A percentile compares a stretch with the other conserved stretches of the same genome.
Evolutionary conservation across 2,329 filamentous ascomycete genomes (phyloP).

Genomic region (Colletotrichum paranaense): DNA sequence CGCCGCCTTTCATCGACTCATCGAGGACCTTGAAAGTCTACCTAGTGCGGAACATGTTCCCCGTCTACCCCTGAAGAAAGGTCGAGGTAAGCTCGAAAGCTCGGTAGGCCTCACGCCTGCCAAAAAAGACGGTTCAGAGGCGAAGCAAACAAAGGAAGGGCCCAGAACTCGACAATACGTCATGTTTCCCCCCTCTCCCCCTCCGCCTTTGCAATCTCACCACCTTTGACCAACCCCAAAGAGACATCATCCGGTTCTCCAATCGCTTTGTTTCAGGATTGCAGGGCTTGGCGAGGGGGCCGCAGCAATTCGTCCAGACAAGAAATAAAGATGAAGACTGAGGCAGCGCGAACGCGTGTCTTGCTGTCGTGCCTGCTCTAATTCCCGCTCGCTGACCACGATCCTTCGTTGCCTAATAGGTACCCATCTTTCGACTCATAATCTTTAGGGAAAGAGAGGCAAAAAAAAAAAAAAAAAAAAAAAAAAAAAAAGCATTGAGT

Average conservation of each 20-base stretch:
- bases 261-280: constrained; percentile 13
- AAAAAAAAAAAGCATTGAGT: background rate
- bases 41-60: constrained; percentile 2
- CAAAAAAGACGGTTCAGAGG: background rate
- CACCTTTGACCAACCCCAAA: background rate
- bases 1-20: background rate
- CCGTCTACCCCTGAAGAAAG: background rate
- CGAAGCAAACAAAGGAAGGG: constrained; percentile 6
- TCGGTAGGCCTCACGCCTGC: background rate
- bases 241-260: constrained; percentile 11
- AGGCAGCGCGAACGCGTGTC: background rate
- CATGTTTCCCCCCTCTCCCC: background rate
- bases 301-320: background rate
- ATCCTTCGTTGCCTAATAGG: background rate
- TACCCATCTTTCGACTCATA: background rate
- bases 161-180: constrained; percentile 1
- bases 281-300: constrained; percentile 13
- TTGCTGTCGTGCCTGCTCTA: background rate
- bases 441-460: background rate
- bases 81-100: background rate
- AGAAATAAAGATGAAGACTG: background rate
- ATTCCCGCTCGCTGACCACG: background rate
- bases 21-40: background rate
- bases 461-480: background rate
- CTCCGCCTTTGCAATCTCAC: background rate